Percentiles rank a stretch among this genome's conserved stretches.
phyloP scores from a whole-genome alignment of 2,329 filamentous ascomycete genomes.

The Ophiostoma triangulosporum region DNA sequence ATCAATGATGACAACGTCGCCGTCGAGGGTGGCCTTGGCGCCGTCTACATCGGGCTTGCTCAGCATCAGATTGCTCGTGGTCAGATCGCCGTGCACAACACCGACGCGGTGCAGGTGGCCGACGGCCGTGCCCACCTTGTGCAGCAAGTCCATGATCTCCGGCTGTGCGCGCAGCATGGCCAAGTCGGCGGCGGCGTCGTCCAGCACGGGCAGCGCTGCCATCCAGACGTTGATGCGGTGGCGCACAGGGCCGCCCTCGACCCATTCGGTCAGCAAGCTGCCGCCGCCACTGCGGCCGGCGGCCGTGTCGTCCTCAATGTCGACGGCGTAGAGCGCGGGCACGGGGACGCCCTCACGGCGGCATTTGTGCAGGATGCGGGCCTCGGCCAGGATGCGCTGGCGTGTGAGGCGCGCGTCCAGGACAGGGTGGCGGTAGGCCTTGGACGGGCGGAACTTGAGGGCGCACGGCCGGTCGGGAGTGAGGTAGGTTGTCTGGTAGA shows the following conservation, averaged over 20 bases:
- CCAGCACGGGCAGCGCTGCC: conserved; percentile 29
- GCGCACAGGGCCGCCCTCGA: conserved; percentile 59
- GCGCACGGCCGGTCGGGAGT: conserved; percentile 53
- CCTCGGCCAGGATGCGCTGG: conserved; percentile 78
- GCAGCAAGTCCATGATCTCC: conserved; percentile 49
- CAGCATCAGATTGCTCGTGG: conserved; percentile 94
- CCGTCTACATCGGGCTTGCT: conserved; percentile 23
- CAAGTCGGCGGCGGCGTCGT: conserved; percentile 7
- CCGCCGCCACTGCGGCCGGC: conserved; percentile 20
- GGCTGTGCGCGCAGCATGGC: conserved; percentile 17
- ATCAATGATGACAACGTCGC: conserved; percentile 83
- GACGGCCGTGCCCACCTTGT: conserved; percentile 55
- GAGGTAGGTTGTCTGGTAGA: conserved; percentile 80
- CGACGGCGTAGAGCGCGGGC: conserved; percentile 62
- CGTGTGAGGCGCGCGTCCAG: conserved; percentile 81
- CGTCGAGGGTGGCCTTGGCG: conserved; percentile 31
- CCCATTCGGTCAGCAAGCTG: conserved; percentile 69
- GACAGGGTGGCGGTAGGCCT: conserved; percentile 80
- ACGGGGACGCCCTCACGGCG: conserved; percentile 67
- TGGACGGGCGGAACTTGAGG: conserved; percentile 81
- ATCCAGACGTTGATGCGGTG: conserved; percentile 58
- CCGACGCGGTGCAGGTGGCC: conserved; percentile 71
- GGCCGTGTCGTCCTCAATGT: conserved; percentile 48
- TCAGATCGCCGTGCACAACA: conserved; percentile 87
- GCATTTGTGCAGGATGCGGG: conserved; percentile 69